Conservation (phyloP, 2,329 filamentous ascomycete species). For the Alternaria ventricosa region DNA sequence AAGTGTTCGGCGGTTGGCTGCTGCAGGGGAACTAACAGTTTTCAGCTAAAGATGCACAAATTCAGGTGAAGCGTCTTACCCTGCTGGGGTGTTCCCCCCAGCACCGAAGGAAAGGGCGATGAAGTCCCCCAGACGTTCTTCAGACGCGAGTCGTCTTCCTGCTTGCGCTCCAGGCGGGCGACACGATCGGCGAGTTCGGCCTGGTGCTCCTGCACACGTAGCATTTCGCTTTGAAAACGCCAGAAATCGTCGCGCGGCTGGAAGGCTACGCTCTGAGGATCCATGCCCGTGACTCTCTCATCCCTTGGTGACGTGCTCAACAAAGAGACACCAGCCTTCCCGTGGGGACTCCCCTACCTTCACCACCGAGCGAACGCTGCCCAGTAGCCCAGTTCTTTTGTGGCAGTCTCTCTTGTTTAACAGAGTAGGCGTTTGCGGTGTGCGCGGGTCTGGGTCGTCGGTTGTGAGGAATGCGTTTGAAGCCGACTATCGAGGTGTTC, state of each 20-base stretch:
- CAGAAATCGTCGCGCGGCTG: conserved; percentile 70
- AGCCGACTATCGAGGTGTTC: background rate
- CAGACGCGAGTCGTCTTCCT: conserved; percentile 67
- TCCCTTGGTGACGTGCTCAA: conserved; percentile 35
- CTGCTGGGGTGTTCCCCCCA: conserved; percentile 84
- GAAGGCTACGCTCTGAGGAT: conserved; percentile 67
- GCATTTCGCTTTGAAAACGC: conserved; percentile 68
- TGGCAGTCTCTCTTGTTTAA: background rate
- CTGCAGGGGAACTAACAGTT: conserved; percentile 71
- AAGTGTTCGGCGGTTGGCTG: conserved; percentile 85
- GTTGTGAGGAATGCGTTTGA: background rate
- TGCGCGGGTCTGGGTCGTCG: background rate
- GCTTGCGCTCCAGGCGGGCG: conserved; percentile 65
- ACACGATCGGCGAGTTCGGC: conserved; percentile 68
- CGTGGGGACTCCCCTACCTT: conserved; percentile 19
- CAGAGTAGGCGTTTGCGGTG: background rate
- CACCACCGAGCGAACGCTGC: conserved; percentile 15
- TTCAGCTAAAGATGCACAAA: conserved; percentile 19
- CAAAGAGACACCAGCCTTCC: conserved; percentile 29
- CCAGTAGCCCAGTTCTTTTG: conserved; percentile 5
- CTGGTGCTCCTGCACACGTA: conserved; percentile 66
- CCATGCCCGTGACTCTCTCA: conserved; percentile 57
- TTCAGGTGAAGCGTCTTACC: conserved; percentile 61
- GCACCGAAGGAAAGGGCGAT: conserved; percentile 86
- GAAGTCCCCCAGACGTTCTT: conserved; percentile 87